Conservation (phyloP, 768 basidiomycete species). For the Polyporus arcularius region DNA sequence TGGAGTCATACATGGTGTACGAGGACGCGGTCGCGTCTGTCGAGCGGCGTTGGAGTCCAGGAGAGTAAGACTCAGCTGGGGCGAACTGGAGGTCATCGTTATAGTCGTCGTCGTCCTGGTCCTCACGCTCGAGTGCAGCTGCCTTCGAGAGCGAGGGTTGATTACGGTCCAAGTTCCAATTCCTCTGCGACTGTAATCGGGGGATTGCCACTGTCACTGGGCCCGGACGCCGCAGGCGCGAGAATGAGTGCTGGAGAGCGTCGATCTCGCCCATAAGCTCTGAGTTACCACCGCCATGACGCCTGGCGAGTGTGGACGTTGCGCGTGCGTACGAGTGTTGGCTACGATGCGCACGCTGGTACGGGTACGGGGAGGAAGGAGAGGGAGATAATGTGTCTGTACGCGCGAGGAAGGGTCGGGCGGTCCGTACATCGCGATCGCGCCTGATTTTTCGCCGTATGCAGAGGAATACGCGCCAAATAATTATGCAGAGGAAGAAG, state of each 20-base stretch:
- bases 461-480: slow-evolving; percentile 3
- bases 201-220: not conserved
- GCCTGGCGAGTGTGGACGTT: not conserved
- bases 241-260: not conserved
- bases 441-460: not conserved
- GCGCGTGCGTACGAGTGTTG: not conserved
- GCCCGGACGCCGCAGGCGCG: not conserved
- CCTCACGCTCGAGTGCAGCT: not conserved
- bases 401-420: slow-evolving; percentile 11
- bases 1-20: not conserved
- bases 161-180: not conserved
- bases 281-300: not conserved
- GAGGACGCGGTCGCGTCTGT: not conserved
- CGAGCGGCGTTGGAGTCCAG: not conserved
- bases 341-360: not conserved
- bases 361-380: not conserved
- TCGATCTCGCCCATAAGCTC: not conserved
- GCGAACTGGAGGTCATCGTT: not conserved
- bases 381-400: not conserved
- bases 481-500: slow-evolving; percentile 8
- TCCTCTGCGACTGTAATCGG: not conserved
- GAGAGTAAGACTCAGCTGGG: not conserved
- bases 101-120: not conserved
- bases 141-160: not conserved
- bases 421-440: not conserved